These are phyloP conservation scores for Endoconidiophora polonica DNA, from an alignment of 2,329 filamentous ascomycete genomes.

Conservation along the genomic window DNA sequence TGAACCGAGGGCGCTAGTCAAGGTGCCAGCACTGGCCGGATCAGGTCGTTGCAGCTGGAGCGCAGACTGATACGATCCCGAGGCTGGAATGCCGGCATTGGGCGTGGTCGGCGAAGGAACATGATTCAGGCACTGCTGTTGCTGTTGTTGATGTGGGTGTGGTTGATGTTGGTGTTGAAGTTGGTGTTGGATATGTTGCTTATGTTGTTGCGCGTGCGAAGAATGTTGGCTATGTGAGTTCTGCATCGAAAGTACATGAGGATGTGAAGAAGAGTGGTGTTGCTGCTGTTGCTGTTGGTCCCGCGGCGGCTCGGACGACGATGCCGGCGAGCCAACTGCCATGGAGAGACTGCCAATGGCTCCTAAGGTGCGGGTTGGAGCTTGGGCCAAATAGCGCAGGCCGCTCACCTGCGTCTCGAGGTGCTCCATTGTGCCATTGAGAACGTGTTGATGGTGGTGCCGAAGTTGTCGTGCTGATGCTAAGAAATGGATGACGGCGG, in stretches of 20 bases:
- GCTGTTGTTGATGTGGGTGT: not conserved
- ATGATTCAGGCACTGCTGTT: constrained; percentile 5
- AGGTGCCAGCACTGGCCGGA: not conserved
- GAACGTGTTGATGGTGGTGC: not conserved
- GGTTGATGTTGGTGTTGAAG: constrained; percentile 3
- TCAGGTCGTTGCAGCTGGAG: not conserved
- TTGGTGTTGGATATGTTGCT: not conserved
- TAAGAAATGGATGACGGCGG: no score
- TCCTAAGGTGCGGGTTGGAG: constrained; percentile 20
- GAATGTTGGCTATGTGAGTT: not conserved
- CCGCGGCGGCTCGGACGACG: constrained; percentile 33
- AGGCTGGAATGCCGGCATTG: constrained; percentile 1
- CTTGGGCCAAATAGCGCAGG: constrained; percentile 33
- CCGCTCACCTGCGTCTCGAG: constrained; percentile 38
- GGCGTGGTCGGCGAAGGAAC: not conserved
- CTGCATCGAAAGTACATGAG: constrained; percentile 2
- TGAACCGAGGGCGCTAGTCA: not conserved
- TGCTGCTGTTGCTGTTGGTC: constrained; percentile 16
- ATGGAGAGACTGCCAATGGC: constrained; percentile 13
- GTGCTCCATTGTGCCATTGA: constrained; percentile 29
- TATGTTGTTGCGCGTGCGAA: not conserved
- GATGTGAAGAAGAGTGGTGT: constrained; percentile 1
- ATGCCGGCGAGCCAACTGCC: constrained; percentile 22
- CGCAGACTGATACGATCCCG: not conserved
- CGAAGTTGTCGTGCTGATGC: not conserved